These are phyloP conservation scores for Pythium aquatile DNA, from an alignment of 352 stramenopile species.

Conservation along the genomic window DNA sequence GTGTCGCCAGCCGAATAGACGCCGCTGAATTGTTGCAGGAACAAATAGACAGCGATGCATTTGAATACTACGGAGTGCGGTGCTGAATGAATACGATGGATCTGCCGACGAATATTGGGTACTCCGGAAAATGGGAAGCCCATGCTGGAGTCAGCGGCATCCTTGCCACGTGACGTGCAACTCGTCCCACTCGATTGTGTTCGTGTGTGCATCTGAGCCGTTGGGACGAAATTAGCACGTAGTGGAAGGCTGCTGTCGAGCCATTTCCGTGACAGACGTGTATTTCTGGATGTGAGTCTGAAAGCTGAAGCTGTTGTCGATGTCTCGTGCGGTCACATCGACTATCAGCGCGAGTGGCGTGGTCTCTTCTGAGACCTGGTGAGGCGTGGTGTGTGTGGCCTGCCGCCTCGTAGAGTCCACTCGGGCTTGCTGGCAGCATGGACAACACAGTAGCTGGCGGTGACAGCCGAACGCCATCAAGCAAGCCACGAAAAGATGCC, in stretches of 20 bases:
- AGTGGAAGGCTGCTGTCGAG: background rate
- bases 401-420: background rate
- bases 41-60: too few relatives aligned
- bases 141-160: too few relatives aligned
- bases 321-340: background rate
- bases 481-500: background rate
- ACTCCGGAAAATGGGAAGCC: too few relatives aligned
- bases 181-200: too few relatives aligned
- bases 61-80: too few relatives aligned
- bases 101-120: too few relatives aligned
- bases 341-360: background rate
- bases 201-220: background rate
- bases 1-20: constrained; percentile 59
- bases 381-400: background rate
- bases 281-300: background rate
- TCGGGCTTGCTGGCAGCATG: background rate
- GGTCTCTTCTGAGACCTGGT: background rate
- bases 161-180: too few relatives aligned
- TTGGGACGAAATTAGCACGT: background rate
- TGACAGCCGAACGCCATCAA: background rate
- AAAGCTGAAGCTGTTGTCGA: background rate
- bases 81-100: too few relatives aligned
- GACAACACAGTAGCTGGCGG: background rate
- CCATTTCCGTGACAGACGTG: background rate
- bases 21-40: background rate